A percentile compares a stretch with the other conserved stretches of the same genome.
Evolutionary conservation across 2,329 filamentous ascomycete species (phyloP).

Genomic region (Thyridium curvatum): DNA sequence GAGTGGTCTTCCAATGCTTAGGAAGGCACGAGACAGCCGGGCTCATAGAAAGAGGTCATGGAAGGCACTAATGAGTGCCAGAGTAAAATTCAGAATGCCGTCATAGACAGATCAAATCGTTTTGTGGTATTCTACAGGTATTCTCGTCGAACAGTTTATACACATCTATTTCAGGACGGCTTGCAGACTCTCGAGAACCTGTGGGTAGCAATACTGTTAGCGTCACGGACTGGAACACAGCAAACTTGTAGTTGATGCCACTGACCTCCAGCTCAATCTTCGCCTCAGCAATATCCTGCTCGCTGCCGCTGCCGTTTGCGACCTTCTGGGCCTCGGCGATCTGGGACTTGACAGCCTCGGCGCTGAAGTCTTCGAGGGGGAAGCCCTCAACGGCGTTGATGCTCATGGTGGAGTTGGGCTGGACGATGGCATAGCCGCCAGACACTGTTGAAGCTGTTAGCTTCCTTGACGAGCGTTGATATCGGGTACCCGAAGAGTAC

Average conservation of each 20-base stretch:
- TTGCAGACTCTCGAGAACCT: constrained; percentile 82
- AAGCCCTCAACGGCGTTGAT: constrained; percentile 98
- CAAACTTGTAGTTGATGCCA: constrained; percentile 1
- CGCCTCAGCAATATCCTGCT: constrained; percentile 96
- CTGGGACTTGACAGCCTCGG: constrained; percentile 81
- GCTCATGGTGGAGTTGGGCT: constrained; percentile 90
- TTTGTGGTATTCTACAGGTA: constrained; percentile 28
- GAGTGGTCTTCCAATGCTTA: too few species aligned
- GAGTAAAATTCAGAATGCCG: constrained; percentile 1
- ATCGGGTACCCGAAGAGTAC: constrained; percentile 28
- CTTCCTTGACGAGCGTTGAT: constrained; percentile 5
- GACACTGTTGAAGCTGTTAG: constrained; percentile 56
- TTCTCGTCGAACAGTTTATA: constrained; percentile 20
- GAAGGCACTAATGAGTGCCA: constrained; percentile 5
- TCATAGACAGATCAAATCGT: constrained; percentile 16
- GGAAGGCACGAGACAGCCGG: too few species aligned
- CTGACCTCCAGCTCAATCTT: constrained; percentile 97
- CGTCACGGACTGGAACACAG: background rate
- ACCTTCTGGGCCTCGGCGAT: constrained; percentile 96
- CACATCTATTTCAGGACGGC: constrained; percentile 69
- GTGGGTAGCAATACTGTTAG: background rate
- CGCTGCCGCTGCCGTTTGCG: constrained; percentile 80
- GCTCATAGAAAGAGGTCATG: background rate
- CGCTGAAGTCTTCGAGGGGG: constrained; percentile 92
- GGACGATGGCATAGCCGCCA: constrained; percentile 93